Evolutionary conservation across 352 stramenopile species (phyloP).

Genomic region (Phytopythium chamaehyphon): DNA sequence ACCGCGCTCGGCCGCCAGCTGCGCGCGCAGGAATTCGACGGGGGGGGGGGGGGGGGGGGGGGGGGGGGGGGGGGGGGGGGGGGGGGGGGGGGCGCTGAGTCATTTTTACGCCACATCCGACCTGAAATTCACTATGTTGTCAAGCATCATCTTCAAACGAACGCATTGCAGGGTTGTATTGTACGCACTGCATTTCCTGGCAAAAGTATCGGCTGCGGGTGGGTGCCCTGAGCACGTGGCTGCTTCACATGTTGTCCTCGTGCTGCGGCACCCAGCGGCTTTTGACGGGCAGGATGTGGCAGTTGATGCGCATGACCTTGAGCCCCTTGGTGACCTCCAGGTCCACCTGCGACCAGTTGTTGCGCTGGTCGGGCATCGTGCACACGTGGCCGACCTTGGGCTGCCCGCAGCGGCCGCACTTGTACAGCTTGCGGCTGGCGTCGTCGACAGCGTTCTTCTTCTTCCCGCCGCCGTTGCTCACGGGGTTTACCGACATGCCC

Average conservation of each 20-base stretch:
- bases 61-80: too few species aligned
- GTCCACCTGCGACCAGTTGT: constrained; percentile 83
- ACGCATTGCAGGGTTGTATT: too few species aligned
- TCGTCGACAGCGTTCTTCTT: constrained; percentile 25
- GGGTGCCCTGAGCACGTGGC: too few species aligned
- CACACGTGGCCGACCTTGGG: constrained; percentile 85
- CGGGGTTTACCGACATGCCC: constrained; percentile 14
- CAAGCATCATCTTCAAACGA: too few species aligned
- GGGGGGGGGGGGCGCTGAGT: too few species aligned
- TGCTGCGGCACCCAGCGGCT: constrained; percentile 58
- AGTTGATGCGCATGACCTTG: constrained; percentile 70
- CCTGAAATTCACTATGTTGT: too few species aligned
- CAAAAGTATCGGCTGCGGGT: too few species aligned
- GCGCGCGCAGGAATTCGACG: too few species aligned
- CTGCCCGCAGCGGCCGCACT: constrained; percentile 80
- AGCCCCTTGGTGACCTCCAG: constrained; percentile 72
- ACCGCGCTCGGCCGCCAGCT: too few species aligned
- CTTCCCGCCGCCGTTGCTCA: constrained; percentile 21
- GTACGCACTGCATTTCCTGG: too few species aligned
- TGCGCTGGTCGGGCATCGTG: constrained; percentile 81
- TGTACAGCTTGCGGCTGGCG: constrained; percentile 77
- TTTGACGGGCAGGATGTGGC: constrained; percentile 68
- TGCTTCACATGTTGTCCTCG: constrained; percentile 40
- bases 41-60: too few species aligned
- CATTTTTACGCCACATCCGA: too few species aligned